Base-by-base conservation (phyloP, 2,329 filamentous ascomycete genomes). In the Hypoxylon sp. region DNA sequence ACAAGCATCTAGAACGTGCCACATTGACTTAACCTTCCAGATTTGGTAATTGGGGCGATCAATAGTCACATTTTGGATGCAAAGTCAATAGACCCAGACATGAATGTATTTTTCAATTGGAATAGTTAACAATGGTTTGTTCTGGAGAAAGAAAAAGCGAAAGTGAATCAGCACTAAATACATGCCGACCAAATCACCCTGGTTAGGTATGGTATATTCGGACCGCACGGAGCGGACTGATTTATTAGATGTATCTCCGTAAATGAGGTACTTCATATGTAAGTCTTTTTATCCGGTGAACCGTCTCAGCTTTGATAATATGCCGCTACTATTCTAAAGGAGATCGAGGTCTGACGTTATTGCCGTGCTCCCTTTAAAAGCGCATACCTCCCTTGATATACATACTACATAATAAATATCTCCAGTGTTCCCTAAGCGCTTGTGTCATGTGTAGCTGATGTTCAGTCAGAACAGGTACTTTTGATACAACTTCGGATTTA, bases 121-220 rank as follows among this genome's bases (percentile, higher is more conserved):
- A 29, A 20, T 44, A 9, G 8, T 25, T 23, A 19, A 15, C 9
- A 30, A 9, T 27, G 13, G 6, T 21, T 17, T 11, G 7, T 16
- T 36, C 11, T 3, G 34, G 19, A 26, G 11, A 26, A 42, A 25
- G 11, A 13, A 16, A 35, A 34, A 32, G 2, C 8, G 32, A 27
- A 26, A 42, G 26, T 13, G 8, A 32, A 15, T 44, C 16, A 32
- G 21, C 17, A 34, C 13, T 51, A 46, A 21, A 34, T 17, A 47
- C 46, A 29, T 55, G 51, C 50, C 42, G 46, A 50, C 16, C 13
- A 16, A 29, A 20, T 11, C 11, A 27, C 23, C 48, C n/a, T n/a
- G n/a, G n/a, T n/a, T n/a, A n/a, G n/a, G n/a, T n/a, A n/a, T n/a
- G 49, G 50, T 17, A 51, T 13, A 19, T 58, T 55, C 51, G 55